These are phyloP conservation scores for Phytophthora tentaculata DNA, from an alignment of 352 stramenopile species.

Conservation along the genomic window DNA sequence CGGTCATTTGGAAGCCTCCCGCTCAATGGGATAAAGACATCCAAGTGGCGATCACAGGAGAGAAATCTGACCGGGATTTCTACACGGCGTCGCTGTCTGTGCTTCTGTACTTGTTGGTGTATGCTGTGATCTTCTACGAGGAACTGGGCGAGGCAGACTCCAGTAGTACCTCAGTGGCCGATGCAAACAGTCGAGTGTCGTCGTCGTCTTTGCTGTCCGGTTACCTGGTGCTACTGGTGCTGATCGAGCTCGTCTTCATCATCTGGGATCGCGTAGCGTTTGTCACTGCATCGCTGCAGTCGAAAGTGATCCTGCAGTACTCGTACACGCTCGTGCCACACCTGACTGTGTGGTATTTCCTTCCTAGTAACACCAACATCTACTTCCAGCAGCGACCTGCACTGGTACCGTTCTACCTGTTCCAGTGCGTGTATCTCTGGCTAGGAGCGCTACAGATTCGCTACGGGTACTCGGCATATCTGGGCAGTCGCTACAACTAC, in stretches of 20 bases:
- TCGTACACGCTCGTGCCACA: conserved; percentile 76
- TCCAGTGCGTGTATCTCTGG: conserved; percentile 84
- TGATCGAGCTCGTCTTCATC: conserved; percentile 81
- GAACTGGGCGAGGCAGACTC: conserved; percentile 65
- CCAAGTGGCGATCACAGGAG: conserved; percentile 74
- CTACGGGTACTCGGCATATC: conserved; percentile 85
- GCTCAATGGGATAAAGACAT: conserved; percentile 89
- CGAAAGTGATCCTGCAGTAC: conserved; percentile 85
- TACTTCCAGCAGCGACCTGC: conserved; percentile 83
- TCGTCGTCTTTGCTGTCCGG: conserved; percentile 83
- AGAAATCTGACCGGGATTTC: conserved; percentile 82
- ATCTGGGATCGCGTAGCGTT: conserved; percentile 89
- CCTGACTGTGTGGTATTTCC: conserved; percentile 75
- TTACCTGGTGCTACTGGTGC: conserved; percentile 86
- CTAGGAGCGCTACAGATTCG: conserved; percentile 79
- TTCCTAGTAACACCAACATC: conserved; percentile 74
- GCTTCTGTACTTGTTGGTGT: conserved; percentile 69
- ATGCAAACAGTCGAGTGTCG: conserved; percentile 58
- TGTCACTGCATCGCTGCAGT: conserved; percentile 71
- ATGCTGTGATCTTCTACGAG: conserved; percentile 81
- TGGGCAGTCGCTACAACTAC: conserved; percentile 86
- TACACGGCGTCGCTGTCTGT: conserved; percentile 72
- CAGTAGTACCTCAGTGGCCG: conserved; percentile 38
- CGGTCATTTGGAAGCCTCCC: conserved; percentile 68
- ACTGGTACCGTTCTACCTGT: conserved; percentile 83